phyloP scores from a whole-genome alignment of 805 yeast species.

The Grigorovia humatica region DNA sequence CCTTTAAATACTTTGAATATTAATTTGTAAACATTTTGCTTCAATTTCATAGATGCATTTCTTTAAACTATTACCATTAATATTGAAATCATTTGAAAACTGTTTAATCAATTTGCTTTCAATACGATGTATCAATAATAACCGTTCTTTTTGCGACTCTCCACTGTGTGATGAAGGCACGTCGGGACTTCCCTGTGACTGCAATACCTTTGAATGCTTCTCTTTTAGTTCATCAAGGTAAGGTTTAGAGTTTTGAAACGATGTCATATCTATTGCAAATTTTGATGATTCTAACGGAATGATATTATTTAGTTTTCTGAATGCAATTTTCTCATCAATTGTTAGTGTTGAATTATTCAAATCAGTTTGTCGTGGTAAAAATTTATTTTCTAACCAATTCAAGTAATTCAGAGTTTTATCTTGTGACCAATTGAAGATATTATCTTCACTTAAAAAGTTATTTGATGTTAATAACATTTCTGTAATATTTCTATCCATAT shows the following conservation, averaged over 20 bases:
- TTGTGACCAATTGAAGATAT: constrained; percentile 14
- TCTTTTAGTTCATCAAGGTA: constrained; percentile 19
- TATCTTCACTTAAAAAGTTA: constrained; percentile 2
- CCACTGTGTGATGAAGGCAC: background rate
- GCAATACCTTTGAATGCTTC: constrained; percentile 11
- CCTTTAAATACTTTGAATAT: background rate
- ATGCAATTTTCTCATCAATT: constrained; percentile 25
- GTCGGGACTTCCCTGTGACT: constrained; percentile 5
- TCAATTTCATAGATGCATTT: constrained; percentile 8
- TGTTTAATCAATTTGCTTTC: constrained; percentile 9
- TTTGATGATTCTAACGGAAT: constrained; percentile 13
- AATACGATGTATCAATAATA: constrained; percentile 5
- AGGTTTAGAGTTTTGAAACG: constrained; percentile 3
- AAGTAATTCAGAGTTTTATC: constrained; percentile 16
- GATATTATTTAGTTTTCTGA: constrained; percentile 19
- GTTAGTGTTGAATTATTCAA: constrained; percentile 8
- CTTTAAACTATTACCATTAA: constrained; percentile 9
- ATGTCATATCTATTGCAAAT: background rate
- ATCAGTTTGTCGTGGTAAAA: constrained; percentile 11
- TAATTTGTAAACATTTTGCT: constrained; percentile 3
- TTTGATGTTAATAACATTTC: constrained; percentile 1
- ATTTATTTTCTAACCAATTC: constrained; percentile 21
- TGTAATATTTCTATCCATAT: constrained; percentile 4
- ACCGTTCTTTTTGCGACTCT: background rate
- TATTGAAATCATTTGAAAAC: constrained; percentile 10